Base-by-base conservation (phyloP, 2,329 filamentous ascomycete genomes). In the Chaetomiaceae sp. region DNA sequence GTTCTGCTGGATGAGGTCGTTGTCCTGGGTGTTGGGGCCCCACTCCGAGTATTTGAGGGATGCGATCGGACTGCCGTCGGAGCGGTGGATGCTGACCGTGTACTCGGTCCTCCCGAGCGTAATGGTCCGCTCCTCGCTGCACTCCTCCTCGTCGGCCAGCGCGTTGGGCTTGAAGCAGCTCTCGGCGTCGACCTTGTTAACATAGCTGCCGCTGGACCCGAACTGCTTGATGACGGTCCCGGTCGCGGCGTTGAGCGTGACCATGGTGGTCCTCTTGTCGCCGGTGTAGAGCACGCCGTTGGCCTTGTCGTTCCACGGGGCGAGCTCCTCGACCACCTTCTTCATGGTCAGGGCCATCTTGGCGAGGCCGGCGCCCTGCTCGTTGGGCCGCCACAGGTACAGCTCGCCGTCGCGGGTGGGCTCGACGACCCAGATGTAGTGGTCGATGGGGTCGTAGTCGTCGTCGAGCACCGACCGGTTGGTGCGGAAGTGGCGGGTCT, bases 401-500 rank as follows among this genome's bases (percentile, higher is more conserved):
- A 99, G 80, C 63, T 83, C 85, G 4, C 94, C 94, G 68, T 96
- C 88, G 60, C 87, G 84, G 60, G 81, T 92, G 14, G 94, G 94
- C 70, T 97, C 94, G 50, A 99, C 89, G 51, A 95, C 91, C 90
- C 94, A 99, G 43, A 96, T 77, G 64, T 91, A 94, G 65, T 95
- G 88, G 64, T 95, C 89, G 61, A 94, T 84, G 22, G 83, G 72
- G 43, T 79, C 76, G 63, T 81, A 79, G 67, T 83, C 78, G 34
- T 80, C 76, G 50, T 83, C 76, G 40, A 82, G 66, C 53, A 78
- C 67, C 25, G 87, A 87, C 52, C 76, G 78, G 68, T 90, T 89
- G 59, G 80, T 77, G 57, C 85, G 82, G 68, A 91, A 83, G 69
- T 96, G 91, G 54, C 82, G 84, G 42, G 90, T 96, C 72, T 96